Conservation (phyloP, 306 rosid species). For the Benincasa hispida region DNA sequence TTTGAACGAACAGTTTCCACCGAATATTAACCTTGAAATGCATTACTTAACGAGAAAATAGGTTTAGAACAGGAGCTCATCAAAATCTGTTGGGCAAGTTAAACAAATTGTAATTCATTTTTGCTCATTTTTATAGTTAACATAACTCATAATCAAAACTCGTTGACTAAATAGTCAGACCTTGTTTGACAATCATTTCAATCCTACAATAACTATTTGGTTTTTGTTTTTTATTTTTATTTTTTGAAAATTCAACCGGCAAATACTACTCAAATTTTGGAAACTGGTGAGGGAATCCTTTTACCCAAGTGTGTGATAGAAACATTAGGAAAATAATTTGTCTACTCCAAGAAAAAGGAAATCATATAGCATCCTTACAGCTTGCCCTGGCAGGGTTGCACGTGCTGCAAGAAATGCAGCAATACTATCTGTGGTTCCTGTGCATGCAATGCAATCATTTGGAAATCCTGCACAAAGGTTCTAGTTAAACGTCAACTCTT, state of each 20-base stretch:
- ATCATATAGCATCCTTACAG: conserved; percentile 35
- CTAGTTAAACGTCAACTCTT: not conserved
- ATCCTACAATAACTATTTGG: too few relatives aligned
- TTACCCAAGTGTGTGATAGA: not conserved
- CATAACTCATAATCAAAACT: not conserved
- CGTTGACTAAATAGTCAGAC: not conserved
- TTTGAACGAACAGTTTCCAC: not conserved
- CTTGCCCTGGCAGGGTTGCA: conserved; percentile 74
- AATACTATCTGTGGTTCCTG: conserved; percentile 93
- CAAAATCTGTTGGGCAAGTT: not conserved
- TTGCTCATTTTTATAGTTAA: not conserved
- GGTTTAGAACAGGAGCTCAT: not conserved
- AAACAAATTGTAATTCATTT: not conserved
- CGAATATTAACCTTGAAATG: not conserved
- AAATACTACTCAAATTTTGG: too few relatives aligned
- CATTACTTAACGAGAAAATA: not conserved
- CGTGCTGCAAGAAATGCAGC: conserved; percentile 94
- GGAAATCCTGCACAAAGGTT: conserved; percentile 48
- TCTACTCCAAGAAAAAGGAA: conserved; percentile 1
- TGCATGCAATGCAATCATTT: conserved; percentile 60
- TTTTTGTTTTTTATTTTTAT: too few relatives aligned
- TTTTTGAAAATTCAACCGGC: too few relatives aligned
- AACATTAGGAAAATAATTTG: not conserved
- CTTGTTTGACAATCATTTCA: too few relatives aligned
- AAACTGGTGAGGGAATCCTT: too few relatives aligned